Evolutionary conservation across 73 alveolate genomes (phyloP).

Genomic region (Paramecium sexaurelia): DNA sequence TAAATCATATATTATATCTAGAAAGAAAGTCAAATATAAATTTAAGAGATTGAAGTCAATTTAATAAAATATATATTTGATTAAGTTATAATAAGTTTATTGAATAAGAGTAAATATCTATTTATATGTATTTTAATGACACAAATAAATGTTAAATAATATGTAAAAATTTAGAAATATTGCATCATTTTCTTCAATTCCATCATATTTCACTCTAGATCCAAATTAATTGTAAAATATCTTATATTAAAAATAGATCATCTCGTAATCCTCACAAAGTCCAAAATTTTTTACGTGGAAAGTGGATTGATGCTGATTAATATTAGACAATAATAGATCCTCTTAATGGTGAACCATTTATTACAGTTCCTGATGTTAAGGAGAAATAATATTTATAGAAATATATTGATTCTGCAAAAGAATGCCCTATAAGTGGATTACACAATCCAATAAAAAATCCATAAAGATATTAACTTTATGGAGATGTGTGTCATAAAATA

Average conservation of each 20-base stretch:
- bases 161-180: background rate
- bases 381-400: constrained; percentile 55
- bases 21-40: too few relatives aligned
- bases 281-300: constrained; percentile 74
- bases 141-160: background rate
- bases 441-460: constrained; percentile 86
- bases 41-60: background rate
- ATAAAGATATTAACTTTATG: constrained; percentile 81
- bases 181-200: constrained; percentile 32
- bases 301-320: constrained; percentile 73
- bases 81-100: background rate
- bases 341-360: constrained; percentile 71
- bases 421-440: constrained; percentile 76
- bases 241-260: background rate
- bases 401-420: constrained; percentile 62
- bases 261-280: constrained; percentile 58
- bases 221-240: background rate
- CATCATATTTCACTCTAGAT: background rate
- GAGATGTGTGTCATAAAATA: constrained; percentile 76
- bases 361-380: constrained; percentile 71
- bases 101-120: background rate
- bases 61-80: background rate
- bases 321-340: constrained; percentile 73
- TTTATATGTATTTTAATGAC: background rate
- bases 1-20: too few relatives aligned